phyloP scores from a whole-genome alignment of 148 eudicot species.

The Amaranthus hypochondriacus region DNA sequence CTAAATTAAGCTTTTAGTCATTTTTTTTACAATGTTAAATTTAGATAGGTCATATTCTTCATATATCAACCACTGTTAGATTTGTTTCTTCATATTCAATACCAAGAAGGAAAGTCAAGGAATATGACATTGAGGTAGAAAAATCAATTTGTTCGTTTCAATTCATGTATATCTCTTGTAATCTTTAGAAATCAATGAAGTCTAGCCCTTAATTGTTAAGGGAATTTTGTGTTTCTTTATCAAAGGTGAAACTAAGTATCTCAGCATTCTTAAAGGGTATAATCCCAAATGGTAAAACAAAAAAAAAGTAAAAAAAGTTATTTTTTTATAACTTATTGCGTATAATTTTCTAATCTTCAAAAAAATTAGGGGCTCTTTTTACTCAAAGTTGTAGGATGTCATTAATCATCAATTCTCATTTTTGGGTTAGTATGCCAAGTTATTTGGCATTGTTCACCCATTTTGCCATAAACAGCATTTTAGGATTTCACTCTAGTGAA shows the following conservation, averaged over 20 bases:
- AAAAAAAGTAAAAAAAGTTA: neutral
- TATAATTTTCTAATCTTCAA: constrained; percentile 11
- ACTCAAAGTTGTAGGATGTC: neutral
- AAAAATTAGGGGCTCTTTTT: neutral
- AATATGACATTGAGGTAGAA: neutral
- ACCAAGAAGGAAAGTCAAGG: neutral
- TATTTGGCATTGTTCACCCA: constrained; percentile 25
- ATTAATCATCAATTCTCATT: neutral
- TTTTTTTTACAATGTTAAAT: neutral
- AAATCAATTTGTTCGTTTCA: constrained; percentile 7
- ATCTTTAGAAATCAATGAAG: constrained; percentile 1
- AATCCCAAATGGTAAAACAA: too few species aligned
- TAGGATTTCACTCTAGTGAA: neutral
- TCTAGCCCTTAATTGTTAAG: neutral
- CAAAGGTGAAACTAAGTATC: too few species aligned
- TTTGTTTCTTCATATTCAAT: neutral
- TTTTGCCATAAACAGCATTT: constrained; percentile 12
- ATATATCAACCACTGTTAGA: constrained; percentile 6
- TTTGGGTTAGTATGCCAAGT: neutral
- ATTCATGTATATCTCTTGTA: constrained; percentile 18
- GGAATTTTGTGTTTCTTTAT: neutral
- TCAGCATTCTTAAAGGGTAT: too few species aligned
- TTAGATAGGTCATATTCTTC: constrained; percentile 16
- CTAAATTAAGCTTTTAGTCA: constrained; percentile 56
- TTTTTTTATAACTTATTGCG: constrained; percentile 16